Base-by-base conservation (phyloP, 176 grass and related monocot genomes). In the Chrysopogon serrulatus region DNA sequence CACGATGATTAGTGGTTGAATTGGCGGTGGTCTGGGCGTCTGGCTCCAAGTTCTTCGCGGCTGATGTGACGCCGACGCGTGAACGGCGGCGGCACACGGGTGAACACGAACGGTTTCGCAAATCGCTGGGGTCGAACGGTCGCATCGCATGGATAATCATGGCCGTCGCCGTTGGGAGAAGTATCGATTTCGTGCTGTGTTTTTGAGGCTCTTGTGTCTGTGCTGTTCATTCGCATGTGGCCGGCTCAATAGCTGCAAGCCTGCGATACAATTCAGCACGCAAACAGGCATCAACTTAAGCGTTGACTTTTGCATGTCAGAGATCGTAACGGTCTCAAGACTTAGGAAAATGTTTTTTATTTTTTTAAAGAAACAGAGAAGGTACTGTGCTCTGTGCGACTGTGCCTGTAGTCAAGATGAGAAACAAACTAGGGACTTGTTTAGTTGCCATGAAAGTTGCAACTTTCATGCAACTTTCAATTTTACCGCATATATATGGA, bases 61-160 rank as follows among this genome's bases (percentile, higher is more conserved):
- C 2, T 54, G 31, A 54, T 24, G 64, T 12, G 65, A 37, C 66
- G 5, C 23, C 62, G 42, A 21, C 62, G 61, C 23, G 83, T 59
- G 75, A 35, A 32, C 64, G 64, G 53, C 65, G 83, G 61, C 45
- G 72, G 44, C 42, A 37, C 67, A 86, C 24, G 26, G 56, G n/a
- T n/a, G n/a, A n/a, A n/a, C n/a, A 7, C 54, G 30, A 15, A 26
- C 27, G 32, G 41, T 10, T 66, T n/a, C 27, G 10, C 26, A 4
- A n/a, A 1, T 18, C 5, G 17, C 47, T 19, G 16, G 47, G 47
- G 16, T 49, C 47, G 47, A n/a, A n/a, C n/a, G n/a, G n/a, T n/a
- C n/a, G n/a, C n/a, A n/a, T n/a, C n/a, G n/a, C n/a, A n/a, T 56
- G 37, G 8, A 62, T 32, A 64, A 28, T n/a, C n/a, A n/a, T 4